Base-by-base conservation (phyloP, 2,329 filamentous ascomycete species). In the Colletotrichum horii region DNA sequence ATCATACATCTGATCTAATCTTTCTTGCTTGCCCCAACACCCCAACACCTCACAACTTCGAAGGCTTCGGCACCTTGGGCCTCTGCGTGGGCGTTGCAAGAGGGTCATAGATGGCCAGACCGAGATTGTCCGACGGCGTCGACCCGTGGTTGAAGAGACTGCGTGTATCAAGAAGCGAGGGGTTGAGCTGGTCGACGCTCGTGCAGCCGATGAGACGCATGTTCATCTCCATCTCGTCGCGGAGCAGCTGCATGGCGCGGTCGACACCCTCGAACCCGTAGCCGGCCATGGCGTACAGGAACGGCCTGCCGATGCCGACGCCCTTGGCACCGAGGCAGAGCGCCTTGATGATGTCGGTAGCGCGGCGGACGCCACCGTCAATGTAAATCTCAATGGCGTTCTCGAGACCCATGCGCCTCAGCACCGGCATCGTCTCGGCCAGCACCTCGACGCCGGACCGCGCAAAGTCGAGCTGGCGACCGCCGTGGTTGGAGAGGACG, bases 151-250 rank as follows among this genome's bases (percentile, higher is more conserved):
- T 85, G 76, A 86, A 86, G 79, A 98, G 83, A 4, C 93, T 95
- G 76, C 94, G 88, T 0, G 92, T 91, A 83, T 99, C 97, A 24
- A 99, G 84, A 84, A 99, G 86, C 30, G 92, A 93, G 0, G 96
- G 94, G 77, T 94, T 95, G 77, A 99, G 86, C 79, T 99, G 93
- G 43, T 92, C 92, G 36, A 99, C 84, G 76, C 86, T 93, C 24
- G 89, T 91, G 75, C 93, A 94, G 12, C 97, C 97, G 79, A 99
- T 95, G 77, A 99, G 87, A 8, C 97, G 92, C 97, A 99, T 98
- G 82, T 96, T 97, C 96, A 98, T 98, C 87, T 97, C 96, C 91
- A 99, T 95, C 89, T 99, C 97, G 81, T 98, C 97, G 87, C 95
- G 96, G 79, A 98, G 90, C 74, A 98, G 87, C 85, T 96, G 94